Conservation (phyloP, 164 flowering plant genomes). For the Dillenia turbinata region DNA sequence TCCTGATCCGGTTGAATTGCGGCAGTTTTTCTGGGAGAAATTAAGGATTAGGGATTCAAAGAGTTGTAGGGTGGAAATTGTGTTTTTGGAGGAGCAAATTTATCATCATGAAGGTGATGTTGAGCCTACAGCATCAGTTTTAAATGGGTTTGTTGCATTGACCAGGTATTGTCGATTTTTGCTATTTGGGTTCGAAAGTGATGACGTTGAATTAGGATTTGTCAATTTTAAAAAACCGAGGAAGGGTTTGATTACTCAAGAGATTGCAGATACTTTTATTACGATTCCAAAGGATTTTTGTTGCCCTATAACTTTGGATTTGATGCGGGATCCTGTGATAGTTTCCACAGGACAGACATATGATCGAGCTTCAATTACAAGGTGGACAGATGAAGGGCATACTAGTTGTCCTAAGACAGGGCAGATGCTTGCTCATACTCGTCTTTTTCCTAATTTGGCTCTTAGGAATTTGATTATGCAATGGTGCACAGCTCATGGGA, state of each 20-base stretch:
- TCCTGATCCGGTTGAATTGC: constrained; percentile 41
- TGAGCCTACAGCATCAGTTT: constrained; percentile 60
- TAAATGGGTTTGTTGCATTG: constrained; percentile 76
- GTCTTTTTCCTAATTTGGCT: constrained; percentile 75
- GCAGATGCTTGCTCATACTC: constrained; percentile 61
- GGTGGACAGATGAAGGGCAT: constrained; percentile 93
- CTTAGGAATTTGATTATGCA: constrained; percentile 67
- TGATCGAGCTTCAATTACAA: constrained; percentile 64
- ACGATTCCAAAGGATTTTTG: constrained; percentile 77
- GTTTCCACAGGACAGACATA: constrained; percentile 93
- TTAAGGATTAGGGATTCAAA: constrained; percentile 50
- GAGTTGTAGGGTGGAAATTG: constrained; percentile 69
- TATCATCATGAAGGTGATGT: constrained; percentile 64
- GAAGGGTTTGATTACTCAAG: constrained; percentile 47
- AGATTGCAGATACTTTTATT: constrained; percentile 57
- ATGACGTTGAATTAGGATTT: constrained; percentile 27
- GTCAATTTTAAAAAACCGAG: constrained; percentile 32
- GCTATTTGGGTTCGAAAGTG: constrained; percentile 74
- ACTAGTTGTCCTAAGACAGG: constrained; percentile 88
- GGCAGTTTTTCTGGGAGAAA: constrained; percentile 40
- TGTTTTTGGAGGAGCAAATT: constrained; percentile 83
- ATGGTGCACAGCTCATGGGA: constrained; percentile 74
- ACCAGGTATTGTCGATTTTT: constrained; percentile 70
- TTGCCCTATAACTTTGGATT: constrained; percentile 82
- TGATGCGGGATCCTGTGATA: constrained; percentile 92